phyloP scores from a whole-genome alignment of 78 protist species.

The Monocercomonoides exilis region DNA sequence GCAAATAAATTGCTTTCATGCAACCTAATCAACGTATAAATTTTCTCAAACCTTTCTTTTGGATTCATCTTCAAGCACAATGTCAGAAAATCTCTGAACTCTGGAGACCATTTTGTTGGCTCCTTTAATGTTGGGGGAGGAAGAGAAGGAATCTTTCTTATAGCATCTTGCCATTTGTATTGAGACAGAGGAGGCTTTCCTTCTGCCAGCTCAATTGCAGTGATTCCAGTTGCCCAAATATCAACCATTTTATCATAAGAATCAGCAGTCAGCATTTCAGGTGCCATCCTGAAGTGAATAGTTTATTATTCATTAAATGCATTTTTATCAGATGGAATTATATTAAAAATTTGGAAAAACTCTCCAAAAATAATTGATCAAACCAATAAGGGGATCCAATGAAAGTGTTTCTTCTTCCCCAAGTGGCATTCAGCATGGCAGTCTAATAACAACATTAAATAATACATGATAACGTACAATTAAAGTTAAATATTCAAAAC shows the following conservation, averaged over 20 bases:
- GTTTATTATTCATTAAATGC: too few relatives aligned
- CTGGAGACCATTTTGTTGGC: neutral
- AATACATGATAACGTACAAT: neutral
- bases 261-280: neutral
- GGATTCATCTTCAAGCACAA: neutral
- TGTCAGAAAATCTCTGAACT: neutral
- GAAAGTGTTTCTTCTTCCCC: neutral
- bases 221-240: constrained; percentile 1
- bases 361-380: neutral
- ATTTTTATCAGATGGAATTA: too few relatives aligned
- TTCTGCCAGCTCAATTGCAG: constrained; percentile 5
- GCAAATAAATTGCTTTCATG: too few relatives aligned
- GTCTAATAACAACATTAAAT: neutral
- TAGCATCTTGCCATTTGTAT: neutral
- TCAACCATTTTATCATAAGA: neutral
- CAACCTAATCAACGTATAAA: too few relatives aligned
- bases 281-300: constrained; percentile 19
- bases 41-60: neutral
- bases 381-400: constrained; percentile 4
- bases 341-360: neutral
- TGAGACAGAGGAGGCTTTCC: neutral
- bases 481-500: neutral
- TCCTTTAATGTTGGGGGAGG: neutral
- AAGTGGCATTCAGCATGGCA: neutral
- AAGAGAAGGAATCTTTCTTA: neutral